phyloP scores from a whole-genome alignment of 306 rosid species.

The Vigna radiata region DNA sequence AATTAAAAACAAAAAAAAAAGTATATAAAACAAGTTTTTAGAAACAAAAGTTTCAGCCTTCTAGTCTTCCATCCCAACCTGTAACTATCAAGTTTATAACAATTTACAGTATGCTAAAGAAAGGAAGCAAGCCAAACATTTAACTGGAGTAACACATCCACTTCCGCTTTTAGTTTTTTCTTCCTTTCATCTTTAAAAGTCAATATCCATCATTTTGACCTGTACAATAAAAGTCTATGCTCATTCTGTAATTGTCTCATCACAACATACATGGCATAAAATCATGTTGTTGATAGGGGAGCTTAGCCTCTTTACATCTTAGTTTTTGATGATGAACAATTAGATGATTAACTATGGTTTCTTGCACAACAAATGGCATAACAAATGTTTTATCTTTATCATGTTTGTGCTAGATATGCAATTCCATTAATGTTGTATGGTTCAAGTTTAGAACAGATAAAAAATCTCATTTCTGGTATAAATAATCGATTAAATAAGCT shows the following conservation, averaged over 20 bases:
- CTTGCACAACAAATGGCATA: too few species aligned
- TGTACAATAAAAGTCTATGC: constrained; percentile 1
- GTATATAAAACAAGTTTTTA: not conserved
- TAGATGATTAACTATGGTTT: too few species aligned
- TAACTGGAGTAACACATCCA: not conserved
- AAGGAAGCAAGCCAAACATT: constrained; percentile 1
- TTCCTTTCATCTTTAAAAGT: constrained; percentile 7
- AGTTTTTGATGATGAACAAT: too few species aligned
- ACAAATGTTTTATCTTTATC: too few species aligned
- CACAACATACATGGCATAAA: constrained; percentile 8
- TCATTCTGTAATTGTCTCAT: constrained; percentile 34
- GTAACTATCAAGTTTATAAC: not conserved
- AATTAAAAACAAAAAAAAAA: not conserved
- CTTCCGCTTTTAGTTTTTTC: not conserved
- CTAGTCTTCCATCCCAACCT: not conserved
- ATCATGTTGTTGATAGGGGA: not conserved
- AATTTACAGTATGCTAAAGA: not conserved
- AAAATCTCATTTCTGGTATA: too few species aligned
- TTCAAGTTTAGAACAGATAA: too few species aligned
- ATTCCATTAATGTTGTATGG: too few species aligned
- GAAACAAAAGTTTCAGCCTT: not conserved
- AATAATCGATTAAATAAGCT: too few species aligned
- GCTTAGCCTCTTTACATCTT: too few species aligned
- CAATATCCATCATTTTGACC: constrained; percentile 9
- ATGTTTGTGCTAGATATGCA: too few species aligned